phyloP scores from a whole-genome alignment of 2,329 filamentous ascomycete genomes.

The Phoma sp. region DNA sequence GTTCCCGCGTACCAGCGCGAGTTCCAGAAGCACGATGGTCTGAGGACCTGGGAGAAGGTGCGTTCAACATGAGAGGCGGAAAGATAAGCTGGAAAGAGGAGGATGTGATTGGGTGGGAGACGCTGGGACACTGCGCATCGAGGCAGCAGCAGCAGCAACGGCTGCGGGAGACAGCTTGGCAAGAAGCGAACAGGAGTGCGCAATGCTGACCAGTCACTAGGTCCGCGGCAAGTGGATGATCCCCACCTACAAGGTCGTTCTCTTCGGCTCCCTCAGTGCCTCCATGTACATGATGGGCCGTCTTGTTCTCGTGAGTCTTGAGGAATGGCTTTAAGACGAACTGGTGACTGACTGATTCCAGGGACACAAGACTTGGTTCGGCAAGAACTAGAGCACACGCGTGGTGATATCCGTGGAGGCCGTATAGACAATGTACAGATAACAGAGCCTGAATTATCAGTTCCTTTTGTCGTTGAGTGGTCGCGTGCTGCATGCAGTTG shows the following conservation, averaged over 20 bases:
- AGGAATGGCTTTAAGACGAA: too few species aligned
- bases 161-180: neutral
- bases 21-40: slow-evolving; percentile 76
- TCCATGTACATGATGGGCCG: slow-evolving; percentile 76
- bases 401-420: slow-evolving; percentile 26
- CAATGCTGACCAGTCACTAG: slow-evolving; percentile 50
- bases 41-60: slow-evolving; percentile 81
- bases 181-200: neutral
- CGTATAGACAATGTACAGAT: slow-evolving; percentile 39
- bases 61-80: slow-evolving; percentile 44
- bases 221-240: slow-evolving; percentile 70
- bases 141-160: neutral
- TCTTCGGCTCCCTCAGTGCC: slow-evolving; percentile 70
- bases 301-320: slow-evolving; percentile 62
- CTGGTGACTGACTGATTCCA: slow-evolving; percentile 19
- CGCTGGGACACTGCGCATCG: neutral
- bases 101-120: slow-evolving; percentile 6
- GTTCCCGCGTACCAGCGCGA: slow-evolving; percentile 76
- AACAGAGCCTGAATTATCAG: slow-evolving; percentile 31
- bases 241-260: slow-evolving; percentile 70
- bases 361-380: slow-evolving; percentile 79
- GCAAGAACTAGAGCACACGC: slow-evolving; percentile 42
- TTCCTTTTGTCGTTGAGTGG: slow-evolving; percentile 9
- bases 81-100: slow-evolving; percentile 17
- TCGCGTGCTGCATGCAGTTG: slow-evolving; percentile 1